These are phyloP conservation scores for Nigrospora sphaerica DNA, from an alignment of 2,329 filamentous ascomycete species.

Conservation along the genomic window DNA sequence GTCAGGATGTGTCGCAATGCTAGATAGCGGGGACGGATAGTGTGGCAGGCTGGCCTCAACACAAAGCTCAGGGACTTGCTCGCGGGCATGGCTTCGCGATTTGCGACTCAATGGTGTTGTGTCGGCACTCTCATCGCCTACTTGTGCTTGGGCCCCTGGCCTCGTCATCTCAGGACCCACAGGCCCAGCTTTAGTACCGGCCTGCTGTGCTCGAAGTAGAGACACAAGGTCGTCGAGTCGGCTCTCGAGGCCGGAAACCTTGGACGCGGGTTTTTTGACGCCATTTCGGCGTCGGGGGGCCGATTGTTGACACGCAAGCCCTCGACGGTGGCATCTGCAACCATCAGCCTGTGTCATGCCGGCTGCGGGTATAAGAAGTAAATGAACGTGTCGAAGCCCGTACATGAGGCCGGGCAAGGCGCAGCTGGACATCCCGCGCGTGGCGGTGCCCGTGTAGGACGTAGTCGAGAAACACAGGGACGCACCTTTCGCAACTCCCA, in stretches of 20 bases:
- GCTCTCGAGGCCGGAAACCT: background rate
- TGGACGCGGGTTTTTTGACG: no score
- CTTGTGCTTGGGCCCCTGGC: background rate
- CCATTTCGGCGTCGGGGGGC: background rate
- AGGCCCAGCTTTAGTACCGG: background rate
- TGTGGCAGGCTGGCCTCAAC: no score
- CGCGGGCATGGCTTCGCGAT: background rate
- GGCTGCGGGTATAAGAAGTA: no score
- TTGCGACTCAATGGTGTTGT: background rate
- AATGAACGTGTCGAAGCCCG: background rate
- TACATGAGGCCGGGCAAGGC: no score
- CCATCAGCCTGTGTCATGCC: background rate
- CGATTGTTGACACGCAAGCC: background rate
- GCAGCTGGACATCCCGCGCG: no score
- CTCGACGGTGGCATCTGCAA: background rate
- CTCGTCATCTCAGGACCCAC: background rate
- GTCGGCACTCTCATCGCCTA: background rate
- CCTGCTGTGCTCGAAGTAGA: background rate
- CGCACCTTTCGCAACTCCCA: background rate
- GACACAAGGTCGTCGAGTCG: background rate
- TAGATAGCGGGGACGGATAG: background rate
- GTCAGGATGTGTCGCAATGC: background rate
- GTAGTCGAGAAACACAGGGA: no score
- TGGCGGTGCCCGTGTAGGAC: no score
- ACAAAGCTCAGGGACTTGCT: no score